Evolutionary conservation across 495 filamentous ascomycete genomes (phyloP), one percentile per base, ranked within the genome.

Genomic region (Barbatosphaeria neglecta): DNA sequence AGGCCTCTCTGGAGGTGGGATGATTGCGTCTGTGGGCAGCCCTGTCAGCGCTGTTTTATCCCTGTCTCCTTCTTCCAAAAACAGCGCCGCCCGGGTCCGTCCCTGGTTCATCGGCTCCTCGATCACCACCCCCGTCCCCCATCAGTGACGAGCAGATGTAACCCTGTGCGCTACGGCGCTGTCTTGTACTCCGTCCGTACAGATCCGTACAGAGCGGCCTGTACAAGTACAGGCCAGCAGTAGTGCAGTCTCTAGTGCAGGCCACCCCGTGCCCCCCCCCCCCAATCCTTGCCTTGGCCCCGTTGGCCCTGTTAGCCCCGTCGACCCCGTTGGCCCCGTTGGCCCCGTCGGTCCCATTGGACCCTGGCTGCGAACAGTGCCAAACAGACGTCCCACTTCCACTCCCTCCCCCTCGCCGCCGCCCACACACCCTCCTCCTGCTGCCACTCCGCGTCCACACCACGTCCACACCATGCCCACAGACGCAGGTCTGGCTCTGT

Each of bases 141-240:
- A 63, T 69, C 62, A 64, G 66, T 60, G 55, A 66, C 60, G 62
- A 61, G 43, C 60, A 66, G 61, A 69, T 70, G 63, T 64, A 61
- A 70, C 65, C 62, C 61, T 62, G 50, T 46, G 47, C 51, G 57
- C 61, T 63, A 58, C 61, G 55, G 40, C 52, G 52, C 20, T 44
- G 49, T 44, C 47, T 45, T 50, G 48, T 53, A 61, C 55, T 59
- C 61, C 63, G 56, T 52, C 59, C 55, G n/a, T n/a, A n/a, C n/a
- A n/a, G n/a, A n/a, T n/a, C n/a, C n/a, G n/a, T n/a, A n/a, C n/a
- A n/a, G n/a, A n/a, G n/a, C n/a, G n/a, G n/a, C n/a, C n/a, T n/a
- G n/a, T n/a, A n/a, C n/a, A n/a, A n/a, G n/a, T n/a, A n/a, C n/a
- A n/a, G n/a, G n/a, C n/a, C n/a, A n/a, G n/a, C n/a, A n/a, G n/a